Evolutionary conservation across 768 basidiomycete species (phyloP), one percentile per base, ranked within the genome.

Genomic region (Collybia sp.): DNA sequence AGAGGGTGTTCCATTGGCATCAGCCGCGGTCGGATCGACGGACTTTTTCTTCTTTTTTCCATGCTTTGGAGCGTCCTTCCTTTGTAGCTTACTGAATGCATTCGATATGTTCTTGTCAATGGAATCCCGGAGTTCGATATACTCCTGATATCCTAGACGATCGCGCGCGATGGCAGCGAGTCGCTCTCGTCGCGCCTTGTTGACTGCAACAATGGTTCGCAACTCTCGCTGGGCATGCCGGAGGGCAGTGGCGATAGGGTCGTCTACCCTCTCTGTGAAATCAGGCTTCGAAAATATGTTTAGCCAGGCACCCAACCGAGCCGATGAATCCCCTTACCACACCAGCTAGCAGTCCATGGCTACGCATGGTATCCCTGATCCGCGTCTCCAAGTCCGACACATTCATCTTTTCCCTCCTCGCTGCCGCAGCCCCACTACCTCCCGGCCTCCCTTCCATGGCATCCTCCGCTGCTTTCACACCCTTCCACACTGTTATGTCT

Each of bases 111-210:
- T 83, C 69, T 82, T 86, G 71, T 98, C 94, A 41, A 98, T 77
- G 3, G 85, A 75, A 51, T 95, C 93, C 13, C 93, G 81, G 6
- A 80, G 63, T 25, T 90, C 87, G 47, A 90, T 65, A 67, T 95
- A 98, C 58, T 98, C 95, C 57, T 92, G 89, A 59, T 92, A 90
- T 5, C 85, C 93, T 13, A 98, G 75, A 16, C 93, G 80, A 57
- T 93, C 90, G 49, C 85, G 81, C 20, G 93, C 93, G 50, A 93
- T 77, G 12, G 73, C 69, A 12, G 75, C 75, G 2, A 98, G 76
- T 3, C 88, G 82, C 25, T 67, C 65, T 60, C 87, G 87, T 11
- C 95, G 84, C 2, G 80, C 79, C 56, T 93, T 91, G 72, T 99
- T 99, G 47, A 82, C 75, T 8, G 83, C 76, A 2, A 87, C 72